These are phyloP conservation scores for Aegilops longissima DNA, from an alignment of 176 grass and related monocot species.

Conservation along the genomic window DNA sequence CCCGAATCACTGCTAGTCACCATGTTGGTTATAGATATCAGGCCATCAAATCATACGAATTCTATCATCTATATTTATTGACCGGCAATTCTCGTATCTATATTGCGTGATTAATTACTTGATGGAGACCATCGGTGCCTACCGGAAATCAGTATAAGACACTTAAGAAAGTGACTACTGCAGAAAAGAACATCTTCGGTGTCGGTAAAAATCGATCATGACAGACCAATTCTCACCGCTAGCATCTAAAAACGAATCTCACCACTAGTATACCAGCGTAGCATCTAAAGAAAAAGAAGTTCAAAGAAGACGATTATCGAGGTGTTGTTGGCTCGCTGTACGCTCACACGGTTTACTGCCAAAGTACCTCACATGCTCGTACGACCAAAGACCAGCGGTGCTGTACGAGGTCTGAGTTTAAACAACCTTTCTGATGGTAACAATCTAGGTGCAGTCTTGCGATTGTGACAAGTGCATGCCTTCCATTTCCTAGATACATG, in stretches of 20 bases:
- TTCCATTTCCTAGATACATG: too few relatives aligned
- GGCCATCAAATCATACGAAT: background rate
- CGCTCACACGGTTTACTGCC: background rate
- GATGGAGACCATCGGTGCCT: background rate
- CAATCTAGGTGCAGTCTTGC: background rate
- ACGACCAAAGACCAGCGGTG: background rate
- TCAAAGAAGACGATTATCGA: background rate
- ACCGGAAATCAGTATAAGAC: background rate
- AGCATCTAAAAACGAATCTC: too few relatives aligned
- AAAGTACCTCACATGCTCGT: slow-evolving; percentile 5
- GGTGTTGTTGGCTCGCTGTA: background rate
- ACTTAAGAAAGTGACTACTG: background rate
- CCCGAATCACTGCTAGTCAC: too few relatives aligned
- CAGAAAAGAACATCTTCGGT: background rate
- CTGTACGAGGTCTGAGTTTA: background rate
- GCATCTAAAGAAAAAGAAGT: background rate
- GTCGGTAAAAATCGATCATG: too few relatives aligned
- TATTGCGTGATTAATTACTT: background rate
- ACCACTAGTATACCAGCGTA: background rate
- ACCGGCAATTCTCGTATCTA: background rate
- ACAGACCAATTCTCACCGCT: too few relatives aligned
- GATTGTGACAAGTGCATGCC: too few relatives aligned
- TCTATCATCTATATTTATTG: background rate
- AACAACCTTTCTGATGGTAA: slow-evolving; percentile 14
- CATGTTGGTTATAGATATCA: background rate